These are phyloP conservation scores for Ambrosiella beaveri DNA, from an alignment of 2,329 filamentous ascomycete species.

Conservation along the genomic window DNA sequence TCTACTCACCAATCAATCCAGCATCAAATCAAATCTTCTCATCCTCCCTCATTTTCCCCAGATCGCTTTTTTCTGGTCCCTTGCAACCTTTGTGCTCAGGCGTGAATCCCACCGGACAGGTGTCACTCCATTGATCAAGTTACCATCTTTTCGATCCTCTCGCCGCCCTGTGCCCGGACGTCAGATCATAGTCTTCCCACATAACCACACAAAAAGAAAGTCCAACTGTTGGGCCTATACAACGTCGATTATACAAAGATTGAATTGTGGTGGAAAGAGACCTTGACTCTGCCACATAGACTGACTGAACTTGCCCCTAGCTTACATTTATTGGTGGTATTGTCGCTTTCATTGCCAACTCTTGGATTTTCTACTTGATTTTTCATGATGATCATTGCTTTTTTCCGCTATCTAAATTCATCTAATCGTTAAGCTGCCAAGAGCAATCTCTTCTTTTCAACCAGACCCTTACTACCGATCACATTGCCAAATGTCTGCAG, in stretches of 20 bases:
- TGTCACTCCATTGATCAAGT: conserved; percentile 1
- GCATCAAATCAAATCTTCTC: background rate
- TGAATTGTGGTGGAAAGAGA: too few species aligned
- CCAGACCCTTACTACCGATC: background rate
- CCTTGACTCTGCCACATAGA: too few species aligned
- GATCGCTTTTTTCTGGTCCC: background rate
- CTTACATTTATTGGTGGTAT: too few species aligned
- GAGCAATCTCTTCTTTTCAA: background rate
- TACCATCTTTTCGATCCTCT: background rate
- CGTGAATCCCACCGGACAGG: background rate
- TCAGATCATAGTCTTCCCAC: too few species aligned
- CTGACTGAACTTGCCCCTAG: too few species aligned
- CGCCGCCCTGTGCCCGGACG: background rate
- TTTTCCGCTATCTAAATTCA: background rate
- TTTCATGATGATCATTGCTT: background rate
- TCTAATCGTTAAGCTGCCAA: background rate
- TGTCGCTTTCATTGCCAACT: too few species aligned
- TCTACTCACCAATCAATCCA: background rate
- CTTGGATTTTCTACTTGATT: too few species aligned
- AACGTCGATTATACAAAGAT: background rate
- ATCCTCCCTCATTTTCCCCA: background rate
- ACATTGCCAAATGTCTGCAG: background rate
- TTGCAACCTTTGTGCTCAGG: background rate
- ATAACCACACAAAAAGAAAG: background rate
- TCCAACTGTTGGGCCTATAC: background rate